Evolutionary conservation across 176 grass and related monocot species (phyloP).

Genomic region (Oryza brachyantha): DNA sequence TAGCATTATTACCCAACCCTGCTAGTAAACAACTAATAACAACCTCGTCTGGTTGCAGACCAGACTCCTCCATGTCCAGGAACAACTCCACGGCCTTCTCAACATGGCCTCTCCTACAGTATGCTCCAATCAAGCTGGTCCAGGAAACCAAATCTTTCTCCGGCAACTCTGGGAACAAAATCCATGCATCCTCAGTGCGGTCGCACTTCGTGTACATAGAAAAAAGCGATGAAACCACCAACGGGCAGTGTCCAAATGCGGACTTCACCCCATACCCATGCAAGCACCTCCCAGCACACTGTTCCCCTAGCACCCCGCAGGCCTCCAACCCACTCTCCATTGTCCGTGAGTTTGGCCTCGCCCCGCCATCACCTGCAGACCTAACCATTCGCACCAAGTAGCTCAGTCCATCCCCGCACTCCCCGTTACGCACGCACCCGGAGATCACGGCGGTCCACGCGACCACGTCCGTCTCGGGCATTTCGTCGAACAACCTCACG

Average conservation of each 20-base stretch:
- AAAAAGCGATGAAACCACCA: slow-evolving; percentile 53
- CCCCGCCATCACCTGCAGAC: not conserved
- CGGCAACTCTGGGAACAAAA: slow-evolving; percentile 49
- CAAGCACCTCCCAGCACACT: slow-evolving; percentile 47
- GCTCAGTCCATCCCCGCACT: slow-evolving; percentile 15
- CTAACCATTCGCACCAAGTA: slow-evolving; percentile 51
- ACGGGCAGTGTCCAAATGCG: slow-evolving; percentile 19
- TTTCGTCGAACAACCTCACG: slow-evolving; percentile 64
- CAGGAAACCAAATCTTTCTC: slow-evolving; percentile 74
- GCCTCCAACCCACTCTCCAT: slow-evolving; percentile 61
- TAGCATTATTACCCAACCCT: slow-evolving; percentile 37
- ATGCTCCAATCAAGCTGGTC: slow-evolving; percentile 61
- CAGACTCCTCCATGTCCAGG: slow-evolving; percentile 38
- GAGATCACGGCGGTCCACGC: slow-evolving; percentile 64
- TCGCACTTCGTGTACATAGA: slow-evolving; percentile 73
- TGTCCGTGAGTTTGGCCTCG: slow-evolving; percentile 53
- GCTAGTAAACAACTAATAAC: slow-evolving; percentile 56
- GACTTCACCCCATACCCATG: slow-evolving; percentile 50
- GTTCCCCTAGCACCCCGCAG: slow-evolving; percentile 40
- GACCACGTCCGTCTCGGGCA: slow-evolving; percentile 60
- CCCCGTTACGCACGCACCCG: slow-evolving; percentile 61
- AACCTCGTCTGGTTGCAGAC: slow-evolving; percentile 62
- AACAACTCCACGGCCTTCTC: slow-evolving; percentile 38
- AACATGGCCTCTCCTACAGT: slow-evolving; percentile 46
- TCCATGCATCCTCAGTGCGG: slow-evolving; percentile 33